phyloP scores from a whole-genome alignment of 306 rosid genomes.

The Glycyrrhiza uralensis region DNA sequence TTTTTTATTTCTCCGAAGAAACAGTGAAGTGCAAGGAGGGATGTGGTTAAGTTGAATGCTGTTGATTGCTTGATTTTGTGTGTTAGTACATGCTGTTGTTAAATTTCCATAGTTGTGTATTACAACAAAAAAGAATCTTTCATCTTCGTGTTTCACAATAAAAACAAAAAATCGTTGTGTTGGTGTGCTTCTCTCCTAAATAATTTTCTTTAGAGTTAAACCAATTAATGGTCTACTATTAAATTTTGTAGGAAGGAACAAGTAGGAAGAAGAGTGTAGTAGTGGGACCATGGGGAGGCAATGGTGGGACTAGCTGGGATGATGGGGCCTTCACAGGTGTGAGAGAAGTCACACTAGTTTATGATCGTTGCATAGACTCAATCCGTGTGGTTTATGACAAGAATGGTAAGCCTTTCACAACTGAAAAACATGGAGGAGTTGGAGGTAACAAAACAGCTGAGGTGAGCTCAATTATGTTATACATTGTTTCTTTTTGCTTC shows the following conservation, averaged over 20 bases:
- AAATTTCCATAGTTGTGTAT: background rate
- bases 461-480: constrained; percentile 31
- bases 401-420: constrained; percentile 45
- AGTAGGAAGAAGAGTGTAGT: constrained; percentile 34
- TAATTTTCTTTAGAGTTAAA: background rate
- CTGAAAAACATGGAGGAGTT: constrained; percentile 55
- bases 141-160: no score
- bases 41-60: background rate
- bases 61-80: background rate
- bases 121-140: background rate
- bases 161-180: background rate
- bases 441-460: constrained; percentile 49
- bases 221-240: background rate
- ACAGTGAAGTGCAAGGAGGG: background rate
- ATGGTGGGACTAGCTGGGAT: constrained; percentile 63
- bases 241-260: constrained; percentile 29
- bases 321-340: constrained; percentile 58
- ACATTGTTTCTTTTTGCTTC: background rate
- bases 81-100: background rate
- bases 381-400: constrained; percentile 52
- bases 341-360: constrained; percentile 46
- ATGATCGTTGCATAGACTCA: constrained; percentile 55
- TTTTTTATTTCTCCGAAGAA: background rate
- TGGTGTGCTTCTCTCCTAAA: background rate
- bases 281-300: constrained; percentile 73